phyloP scores from a whole-genome alignment of 257 asterid species.

The Capsicum rhomboideum region DNA sequence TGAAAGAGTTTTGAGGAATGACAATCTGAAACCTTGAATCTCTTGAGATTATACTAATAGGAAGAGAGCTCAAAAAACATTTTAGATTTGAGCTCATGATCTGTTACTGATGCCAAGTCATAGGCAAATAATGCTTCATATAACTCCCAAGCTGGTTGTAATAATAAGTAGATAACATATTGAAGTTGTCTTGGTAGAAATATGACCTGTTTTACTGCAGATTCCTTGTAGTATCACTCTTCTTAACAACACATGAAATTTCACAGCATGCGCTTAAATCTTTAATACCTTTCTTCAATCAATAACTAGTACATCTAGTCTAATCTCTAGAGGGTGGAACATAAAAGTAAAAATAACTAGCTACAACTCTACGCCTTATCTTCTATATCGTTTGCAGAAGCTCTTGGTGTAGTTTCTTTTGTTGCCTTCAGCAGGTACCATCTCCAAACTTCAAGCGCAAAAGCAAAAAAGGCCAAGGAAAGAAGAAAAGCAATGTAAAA shows the following conservation, averaged over 20 bases:
- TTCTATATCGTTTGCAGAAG: neutral
- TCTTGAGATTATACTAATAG: neutral
- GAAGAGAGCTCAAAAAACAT: neutral
- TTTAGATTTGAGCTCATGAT: neutral
- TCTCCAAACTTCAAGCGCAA: neutral
- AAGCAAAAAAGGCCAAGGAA: neutral
- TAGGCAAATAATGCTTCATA: too few species aligned
- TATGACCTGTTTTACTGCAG: too few species aligned
- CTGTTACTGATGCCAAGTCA: too few species aligned
- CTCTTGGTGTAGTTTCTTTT: neutral
- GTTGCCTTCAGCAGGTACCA: neutral
- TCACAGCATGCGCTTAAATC: neutral
- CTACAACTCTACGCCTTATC: neutral
- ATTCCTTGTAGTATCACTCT: too few species aligned
- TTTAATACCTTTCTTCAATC: neutral
- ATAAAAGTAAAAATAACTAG: neutral
- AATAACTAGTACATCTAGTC: neutral
- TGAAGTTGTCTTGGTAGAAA: too few species aligned
- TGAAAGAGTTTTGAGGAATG: neutral
- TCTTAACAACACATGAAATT: too few species aligned
- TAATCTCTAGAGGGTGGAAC: neutral
- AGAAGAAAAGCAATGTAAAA: neutral
- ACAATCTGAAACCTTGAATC: neutral
- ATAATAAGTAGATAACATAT: too few species aligned
- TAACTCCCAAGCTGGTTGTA: too few species aligned